phyloP scores from a whole-genome alignment of 805 yeast species.

The Metschnikowia reukaufii region DNA sequence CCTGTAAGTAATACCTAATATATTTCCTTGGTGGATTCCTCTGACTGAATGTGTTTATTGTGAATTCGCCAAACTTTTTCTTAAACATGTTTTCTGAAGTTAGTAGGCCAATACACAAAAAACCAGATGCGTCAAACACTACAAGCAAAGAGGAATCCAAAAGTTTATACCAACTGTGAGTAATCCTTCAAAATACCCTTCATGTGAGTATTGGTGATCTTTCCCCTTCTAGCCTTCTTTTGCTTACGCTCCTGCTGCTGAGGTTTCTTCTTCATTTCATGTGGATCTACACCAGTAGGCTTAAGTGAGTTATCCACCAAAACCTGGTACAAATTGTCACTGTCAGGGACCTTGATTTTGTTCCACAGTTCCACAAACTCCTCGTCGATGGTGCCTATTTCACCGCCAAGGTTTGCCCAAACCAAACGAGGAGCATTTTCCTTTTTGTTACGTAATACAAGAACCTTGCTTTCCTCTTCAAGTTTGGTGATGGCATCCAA shows the following conservation, averaged over 20 bases:
- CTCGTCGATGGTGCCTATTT: conserved; percentile 67
- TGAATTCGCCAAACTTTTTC: no score
- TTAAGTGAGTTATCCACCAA: conserved; percentile 83
- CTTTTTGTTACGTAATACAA: conserved; percentile 87
- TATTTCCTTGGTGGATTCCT: no score
- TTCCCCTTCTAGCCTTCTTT: conserved; percentile 89
- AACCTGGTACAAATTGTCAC: conserved; percentile 75
- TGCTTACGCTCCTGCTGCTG: conserved; percentile 66
- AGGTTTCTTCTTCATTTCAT: conserved; percentile 70
- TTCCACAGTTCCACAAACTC: conserved; percentile 86
- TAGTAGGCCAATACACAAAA: not conserved
- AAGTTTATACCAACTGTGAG: conserved; percentile 33
- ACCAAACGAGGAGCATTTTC: conserved; percentile 90
- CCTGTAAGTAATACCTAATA: no score
- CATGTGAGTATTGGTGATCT: conserved; percentile 95
- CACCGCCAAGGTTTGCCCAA: conserved; percentile 85
- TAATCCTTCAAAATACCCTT: conserved; percentile 93
- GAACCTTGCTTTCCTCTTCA: conserved; percentile 72
- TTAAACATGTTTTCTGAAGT: no score
- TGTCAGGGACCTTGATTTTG: conserved; percentile 73
- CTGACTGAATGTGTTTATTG: no score
- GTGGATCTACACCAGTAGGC: conserved; percentile 98
- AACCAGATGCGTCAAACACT: not conserved
- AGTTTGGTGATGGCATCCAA: conserved; percentile 72
- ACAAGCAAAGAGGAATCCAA: not conserved